phyloP scores from a whole-genome alignment of 2,329 filamentous ascomycete genomes.

The Verticillium zaregamsianum region DNA sequence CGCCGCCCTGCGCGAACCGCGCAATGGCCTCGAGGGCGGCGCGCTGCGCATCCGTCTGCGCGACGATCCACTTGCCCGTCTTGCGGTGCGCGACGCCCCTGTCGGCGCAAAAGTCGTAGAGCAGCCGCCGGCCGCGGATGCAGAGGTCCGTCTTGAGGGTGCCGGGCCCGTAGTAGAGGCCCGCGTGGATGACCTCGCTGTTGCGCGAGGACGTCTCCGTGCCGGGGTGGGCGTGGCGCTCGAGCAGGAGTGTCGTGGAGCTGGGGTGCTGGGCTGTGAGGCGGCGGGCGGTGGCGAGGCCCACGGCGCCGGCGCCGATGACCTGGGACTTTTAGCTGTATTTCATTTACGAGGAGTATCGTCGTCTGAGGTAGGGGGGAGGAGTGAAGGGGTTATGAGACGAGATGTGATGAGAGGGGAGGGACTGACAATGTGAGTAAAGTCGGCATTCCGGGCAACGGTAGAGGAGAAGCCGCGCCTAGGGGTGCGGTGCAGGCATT shows the following conservation, averaged over 20 bases:
- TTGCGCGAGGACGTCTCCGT: constrained; percentile 88
- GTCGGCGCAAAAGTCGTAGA: constrained; percentile 73
- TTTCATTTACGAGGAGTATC: background rate
- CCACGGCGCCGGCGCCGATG: constrained; percentile 64
- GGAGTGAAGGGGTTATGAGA: constrained; percentile 1
- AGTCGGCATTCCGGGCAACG: constrained; percentile 29
- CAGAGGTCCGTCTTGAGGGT: constrained; percentile 84
- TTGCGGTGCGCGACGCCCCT: constrained; percentile 67
- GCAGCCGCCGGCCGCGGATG: constrained; percentile 66
- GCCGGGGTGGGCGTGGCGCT: constrained; percentile 70
- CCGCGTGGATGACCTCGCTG: constrained; percentile 94
- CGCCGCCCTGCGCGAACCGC: constrained; percentile 27
- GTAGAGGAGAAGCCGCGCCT: constrained; percentile 29
- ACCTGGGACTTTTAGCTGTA: constrained; percentile 29
- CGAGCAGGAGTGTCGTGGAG: constrained; percentile 70
- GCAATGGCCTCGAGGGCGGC: constrained; percentile 53
- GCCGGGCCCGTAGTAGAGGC: constrained; percentile 77
- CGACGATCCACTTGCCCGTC: constrained; percentile 92
- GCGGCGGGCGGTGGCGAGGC: constrained; percentile 72
- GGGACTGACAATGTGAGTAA: constrained; percentile 39
- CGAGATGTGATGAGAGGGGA: no score
- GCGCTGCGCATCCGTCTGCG: constrained; percentile 70
- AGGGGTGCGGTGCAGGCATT: background rate
- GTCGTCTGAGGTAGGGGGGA: background rate
- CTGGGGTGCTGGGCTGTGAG: constrained; percentile 57